phyloP scores from a whole-genome alignment of 2,329 filamentous ascomycete genomes.

The Parascedosporium putredinis region DNA sequence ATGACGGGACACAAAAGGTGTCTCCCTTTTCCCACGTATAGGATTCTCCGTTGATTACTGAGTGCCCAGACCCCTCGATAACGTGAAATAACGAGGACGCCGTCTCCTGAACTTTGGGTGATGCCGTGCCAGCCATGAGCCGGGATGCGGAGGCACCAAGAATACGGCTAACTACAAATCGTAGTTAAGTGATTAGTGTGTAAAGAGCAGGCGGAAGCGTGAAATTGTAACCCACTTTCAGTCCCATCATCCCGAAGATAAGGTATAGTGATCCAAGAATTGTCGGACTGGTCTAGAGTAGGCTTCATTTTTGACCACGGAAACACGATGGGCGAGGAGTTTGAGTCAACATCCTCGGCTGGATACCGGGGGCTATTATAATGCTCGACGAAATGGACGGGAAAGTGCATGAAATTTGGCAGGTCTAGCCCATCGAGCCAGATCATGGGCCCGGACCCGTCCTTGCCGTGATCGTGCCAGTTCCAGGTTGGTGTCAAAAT shows the following conservation, averaged over 20 bases:
- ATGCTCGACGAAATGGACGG: conserved; percentile 42
- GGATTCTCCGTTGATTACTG: conserved; percentile 25
- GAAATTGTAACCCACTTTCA: conserved; percentile 20
- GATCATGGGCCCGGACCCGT: conserved; percentile 40
- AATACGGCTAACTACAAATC: conserved; percentile 28
- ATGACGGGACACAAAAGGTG: conserved; percentile 43
- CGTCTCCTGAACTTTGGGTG: conserved; percentile 33
- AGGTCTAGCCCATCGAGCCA: conserved; percentile 47
- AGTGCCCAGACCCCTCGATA: conserved; percentile 32
- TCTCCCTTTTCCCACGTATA: conserved; percentile 37
- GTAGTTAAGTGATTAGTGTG: neutral
- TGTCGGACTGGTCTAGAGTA: conserved; percentile 23
- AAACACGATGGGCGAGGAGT: conserved; percentile 32
- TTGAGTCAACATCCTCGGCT: conserved; percentile 26
- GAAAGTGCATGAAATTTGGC: conserved; percentile 37
- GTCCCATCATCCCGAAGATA: conserved; percentile 23
- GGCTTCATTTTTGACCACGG: conserved; percentile 36
- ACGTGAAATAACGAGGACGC: conserved; percentile 44
- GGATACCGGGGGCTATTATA: conserved; percentile 31
- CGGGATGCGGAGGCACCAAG: conserved; percentile 37
- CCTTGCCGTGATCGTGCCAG: conserved; percentile 46
- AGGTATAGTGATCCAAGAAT: conserved; percentile 18
- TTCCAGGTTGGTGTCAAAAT: conserved; percentile 46
- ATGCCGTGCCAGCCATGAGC: conserved; percentile 24
- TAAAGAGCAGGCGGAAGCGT: conserved; percentile 3